Evolutionary conservation across 805 yeast species (phyloP).

Genomic region (Zygosaccharomyces siamensis): DNA sequence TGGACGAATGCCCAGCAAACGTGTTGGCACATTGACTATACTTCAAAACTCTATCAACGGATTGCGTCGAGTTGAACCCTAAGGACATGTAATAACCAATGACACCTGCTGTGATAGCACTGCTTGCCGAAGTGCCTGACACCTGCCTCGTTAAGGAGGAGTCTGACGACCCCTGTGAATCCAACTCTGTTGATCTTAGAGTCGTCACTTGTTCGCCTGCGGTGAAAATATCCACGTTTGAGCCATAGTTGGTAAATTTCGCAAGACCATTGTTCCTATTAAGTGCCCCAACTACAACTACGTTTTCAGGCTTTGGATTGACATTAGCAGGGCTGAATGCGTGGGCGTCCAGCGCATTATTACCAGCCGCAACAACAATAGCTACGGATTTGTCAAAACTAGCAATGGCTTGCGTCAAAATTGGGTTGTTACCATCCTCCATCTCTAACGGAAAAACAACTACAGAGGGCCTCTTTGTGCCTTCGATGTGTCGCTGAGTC

Average conservation of each 20-base stretch:
- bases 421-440: constrained; percentile 31
- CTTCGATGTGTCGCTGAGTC: constrained; percentile 26
- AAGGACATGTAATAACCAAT: constrained; percentile 42
- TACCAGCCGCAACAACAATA: constrained; percentile 49
- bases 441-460: constrained; percentile 38
- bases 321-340: constrained; percentile 45
- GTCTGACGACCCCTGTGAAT: constrained; percentile 20
- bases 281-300: constrained; percentile 13
- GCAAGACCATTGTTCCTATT: constrained; percentile 10
- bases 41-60: constrained; percentile 25
- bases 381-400: constrained; percentile 42
- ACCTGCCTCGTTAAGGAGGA: constrained; percentile 28
- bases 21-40: constrained; percentile 1
- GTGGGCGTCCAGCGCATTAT: constrained; percentile 43
- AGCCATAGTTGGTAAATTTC: constrained; percentile 42
- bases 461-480: constrained; percentile 37
- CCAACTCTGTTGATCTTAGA: constrained; percentile 26
- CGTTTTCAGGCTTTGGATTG: constrained; percentile 2
- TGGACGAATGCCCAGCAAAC: constrained; percentile 3
- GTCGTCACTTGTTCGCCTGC: constrained; percentile 47
- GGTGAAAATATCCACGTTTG: constrained; percentile 49
- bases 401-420: constrained; percentile 43
- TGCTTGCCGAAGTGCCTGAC: constrained; percentile 50
- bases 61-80: constrained; percentile 37
- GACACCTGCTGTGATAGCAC: constrained; percentile 44